Percentiles rank a stretch among this genome's conserved stretches.
phyloP scores from a whole-genome alignment of 768 basidiomycete genomes.

The Lentinula guzmanii region DNA sequence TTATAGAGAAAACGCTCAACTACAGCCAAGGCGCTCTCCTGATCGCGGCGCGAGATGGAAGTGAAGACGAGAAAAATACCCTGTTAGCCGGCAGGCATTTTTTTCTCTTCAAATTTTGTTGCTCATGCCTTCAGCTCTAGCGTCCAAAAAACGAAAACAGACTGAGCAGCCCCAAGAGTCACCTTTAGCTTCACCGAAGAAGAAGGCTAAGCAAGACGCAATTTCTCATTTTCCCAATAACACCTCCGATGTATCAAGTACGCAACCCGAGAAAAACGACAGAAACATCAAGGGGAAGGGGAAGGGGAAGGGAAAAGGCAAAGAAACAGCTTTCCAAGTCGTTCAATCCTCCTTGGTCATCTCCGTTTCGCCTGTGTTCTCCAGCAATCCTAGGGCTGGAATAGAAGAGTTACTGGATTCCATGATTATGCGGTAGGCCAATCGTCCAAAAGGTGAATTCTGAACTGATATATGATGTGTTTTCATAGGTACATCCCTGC shows the following conservation, averaged over 20 bases:
- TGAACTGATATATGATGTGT: not conserved
- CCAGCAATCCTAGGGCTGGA: conserved; percentile 63
- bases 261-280: not conserved
- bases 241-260: not conserved
- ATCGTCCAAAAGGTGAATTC: not conserved
- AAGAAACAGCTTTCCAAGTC: conserved; percentile 50
- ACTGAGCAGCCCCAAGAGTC: conserved; percentile 16
- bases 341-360: conserved; percentile 63
- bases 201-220: conserved; percentile 29
- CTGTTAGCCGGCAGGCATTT: not conserved
- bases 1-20: not conserved
- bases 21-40: not conserved
- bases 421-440: conserved; percentile 85
- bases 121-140: conserved; percentile 6
- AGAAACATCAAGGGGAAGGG: conserved; percentile 23
- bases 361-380: conserved; percentile 78
- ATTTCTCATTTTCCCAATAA: conserved; percentile 13
- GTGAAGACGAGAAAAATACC: not conserved
- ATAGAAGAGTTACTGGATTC: conserved; percentile 89
- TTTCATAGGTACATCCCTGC: conserved; percentile 76
- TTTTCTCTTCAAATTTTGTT: not conserved
- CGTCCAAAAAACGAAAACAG: conserved; percentile 48
- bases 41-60: not conserved
- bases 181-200: conserved; percentile 21
- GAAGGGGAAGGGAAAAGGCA: conserved; percentile 31